Conservation (phyloP, 139 green algal genomes). For the Coelastrella sp. region DNA sequence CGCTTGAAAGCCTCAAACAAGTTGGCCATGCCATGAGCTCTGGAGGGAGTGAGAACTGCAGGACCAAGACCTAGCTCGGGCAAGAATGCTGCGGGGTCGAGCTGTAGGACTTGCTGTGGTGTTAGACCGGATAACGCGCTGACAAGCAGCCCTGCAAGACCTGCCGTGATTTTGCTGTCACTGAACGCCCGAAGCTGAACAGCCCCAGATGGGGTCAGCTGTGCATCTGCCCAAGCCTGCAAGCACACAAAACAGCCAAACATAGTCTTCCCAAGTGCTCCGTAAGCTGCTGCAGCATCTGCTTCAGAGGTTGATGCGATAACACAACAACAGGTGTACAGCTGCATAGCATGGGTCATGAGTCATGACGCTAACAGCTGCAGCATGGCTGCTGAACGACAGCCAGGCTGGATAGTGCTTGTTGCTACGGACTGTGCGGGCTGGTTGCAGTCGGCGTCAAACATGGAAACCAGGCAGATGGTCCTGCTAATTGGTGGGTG, state of each 20-base stretch:
- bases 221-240: conserved; percentile 86
- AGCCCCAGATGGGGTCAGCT: conserved; percentile 59
- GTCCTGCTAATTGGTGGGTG: neutral
- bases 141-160: conserved; percentile 81
- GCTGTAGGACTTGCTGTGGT: conserved; percentile 72
- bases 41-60: conserved; percentile 73
- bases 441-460: too few species aligned
- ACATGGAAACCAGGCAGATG: too few species aligned
- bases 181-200: conserved; percentile 77
- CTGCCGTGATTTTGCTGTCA: conserved; percentile 84
- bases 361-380: too few species aligned
- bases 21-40: conserved; percentile 86
- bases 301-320: neutral
- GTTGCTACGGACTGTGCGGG: too few species aligned
- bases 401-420: too few species aligned
- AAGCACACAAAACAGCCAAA: neutral
- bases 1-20: conserved; percentile 88
- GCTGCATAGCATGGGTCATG: too few species aligned
- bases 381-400: too few species aligned
- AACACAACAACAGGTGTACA: too few species aligned
- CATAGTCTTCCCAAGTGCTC: neutral
- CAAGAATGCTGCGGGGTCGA: conserved; percentile 51
- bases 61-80: conserved; percentile 65
- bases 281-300: neutral
- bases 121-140: conserved; percentile 74